These are phyloP conservation scores for Castanea sativa DNA, from an alignment of 306 rosid genomes.

Conservation along the genomic window DNA sequence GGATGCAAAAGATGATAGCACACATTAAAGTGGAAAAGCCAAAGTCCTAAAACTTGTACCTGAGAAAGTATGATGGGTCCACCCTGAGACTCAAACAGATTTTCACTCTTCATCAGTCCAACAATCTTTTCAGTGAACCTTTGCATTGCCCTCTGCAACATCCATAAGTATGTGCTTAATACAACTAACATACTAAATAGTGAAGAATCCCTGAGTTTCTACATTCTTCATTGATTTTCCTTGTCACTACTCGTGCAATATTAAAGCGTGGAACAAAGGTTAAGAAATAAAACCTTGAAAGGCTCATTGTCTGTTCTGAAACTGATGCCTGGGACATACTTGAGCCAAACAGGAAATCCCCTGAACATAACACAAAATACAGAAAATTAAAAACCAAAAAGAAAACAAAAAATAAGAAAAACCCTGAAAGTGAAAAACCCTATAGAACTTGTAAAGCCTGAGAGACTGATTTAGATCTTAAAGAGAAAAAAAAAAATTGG, in stretches of 20 bases:
- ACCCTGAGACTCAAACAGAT: constrained; percentile 87
- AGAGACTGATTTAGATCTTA: background rate
- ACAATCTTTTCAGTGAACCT: constrained; percentile 95
- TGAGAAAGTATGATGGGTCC: constrained; percentile 99
- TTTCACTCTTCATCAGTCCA: constrained; percentile 90
- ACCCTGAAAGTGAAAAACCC: background rate
- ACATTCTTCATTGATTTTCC: background rate
- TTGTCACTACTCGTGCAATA: background rate
- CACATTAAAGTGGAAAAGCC: background rate
- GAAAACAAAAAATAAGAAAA: constrained; percentile 7
- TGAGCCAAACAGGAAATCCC: constrained; percentile 99
- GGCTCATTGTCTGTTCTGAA: constrained; percentile 99
- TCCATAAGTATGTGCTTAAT: constrained; percentile 16
- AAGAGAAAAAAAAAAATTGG: background rate
- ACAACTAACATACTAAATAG: constrained; percentile 10
- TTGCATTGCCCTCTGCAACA: constrained; percentile 91
- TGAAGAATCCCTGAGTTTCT: background rate
- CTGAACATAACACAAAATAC: constrained; percentile 40
- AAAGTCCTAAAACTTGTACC: constrained; percentile 39
- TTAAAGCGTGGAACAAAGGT: background rate
- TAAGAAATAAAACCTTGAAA: constrained; percentile 65
- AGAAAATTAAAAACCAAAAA: constrained; percentile 4
- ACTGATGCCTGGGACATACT: constrained; percentile 96
- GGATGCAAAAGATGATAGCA: constrained; percentile 3
- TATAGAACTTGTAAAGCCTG: background rate